Evolutionary conservation across 2,329 filamentous ascomycete species (phyloP), one percentile per base, ranked within the genome.

Genomic region (Cladosporium cucumerinum): DNA sequence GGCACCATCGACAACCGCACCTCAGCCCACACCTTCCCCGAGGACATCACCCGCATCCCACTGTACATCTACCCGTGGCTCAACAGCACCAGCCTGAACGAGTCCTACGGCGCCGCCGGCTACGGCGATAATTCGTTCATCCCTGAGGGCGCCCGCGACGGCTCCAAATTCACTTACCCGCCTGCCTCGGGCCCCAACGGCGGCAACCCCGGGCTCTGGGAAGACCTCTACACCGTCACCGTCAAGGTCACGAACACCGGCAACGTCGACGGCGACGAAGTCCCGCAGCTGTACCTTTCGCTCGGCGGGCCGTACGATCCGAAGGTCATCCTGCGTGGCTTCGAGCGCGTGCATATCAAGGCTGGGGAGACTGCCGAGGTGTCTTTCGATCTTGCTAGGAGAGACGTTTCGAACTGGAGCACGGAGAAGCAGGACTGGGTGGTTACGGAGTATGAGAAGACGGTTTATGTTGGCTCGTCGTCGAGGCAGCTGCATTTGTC

Each of bases 391-490:
- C 78, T 97, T 57, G 91, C 87, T 12, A 85, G 93, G 48, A 86
- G 92, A 64, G 93, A 97, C 72, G 70, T 97, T 63, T 92, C 89
- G 74, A 93, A 92, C 79, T 97, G 93, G 93, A 91, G 96, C 71
- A 80, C 85, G 0, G 82, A 74, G 1, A 76, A 79, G n/a, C 93
- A 96, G 82, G 89, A 96, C 80, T 97, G 93, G 93, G 86, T 92
- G 48, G 80, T 87, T 55, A 80, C 79, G 46, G 71, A 80, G 25
- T 79, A 84, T 66, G 77, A 80, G 57, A 87, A 87, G 80, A 85
- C 78, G 66, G 81, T 87, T 34, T 84, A 82, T 67, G 85, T 88
- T 5, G 86, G 86, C 32, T 81, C 79, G 66, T 85, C 82, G 3
- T 87, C 84, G 63, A 81, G 86, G 70, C 85, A 83, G 66, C 73